Conservation (phyloP, 345 rosid species). For the Citropsis articulata region DNA sequence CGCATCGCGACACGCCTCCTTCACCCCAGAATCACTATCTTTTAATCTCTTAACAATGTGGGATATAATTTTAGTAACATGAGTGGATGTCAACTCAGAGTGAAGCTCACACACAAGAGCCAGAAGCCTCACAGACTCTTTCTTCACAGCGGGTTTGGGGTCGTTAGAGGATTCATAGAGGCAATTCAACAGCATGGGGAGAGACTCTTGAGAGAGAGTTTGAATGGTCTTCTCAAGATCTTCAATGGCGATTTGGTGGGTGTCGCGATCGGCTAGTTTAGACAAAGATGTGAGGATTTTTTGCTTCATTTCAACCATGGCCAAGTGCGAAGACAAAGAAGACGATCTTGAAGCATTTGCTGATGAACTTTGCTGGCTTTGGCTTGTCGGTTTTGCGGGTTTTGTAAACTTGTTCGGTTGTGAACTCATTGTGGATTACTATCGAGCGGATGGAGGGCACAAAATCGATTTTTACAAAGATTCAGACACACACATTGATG, state of each 20-base stretch:
- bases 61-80: slow-evolving; percentile 64
- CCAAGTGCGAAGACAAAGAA: slow-evolving; percentile 75
- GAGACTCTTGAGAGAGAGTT: slow-evolving; percentile 66
- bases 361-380: slow-evolving; percentile 26
- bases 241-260: slow-evolving; percentile 88
- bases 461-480: not conserved
- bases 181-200: slow-evolving; percentile 86
- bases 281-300: slow-evolving; percentile 79
- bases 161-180: slow-evolving; percentile 81
- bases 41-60: slow-evolving; percentile 75
- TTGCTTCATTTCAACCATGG: slow-evolving; percentile 96
- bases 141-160: slow-evolving; percentile 86
- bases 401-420: slow-evolving; percentile 39
- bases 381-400: slow-evolving; percentile 18
- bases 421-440: slow-evolving; percentile 41
- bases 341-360: slow-evolving; percentile 38
- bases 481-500: not conserved
- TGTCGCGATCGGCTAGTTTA: slow-evolving; percentile 92
- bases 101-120: slow-evolving; percentile 57
- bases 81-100: slow-evolving; percentile 61
- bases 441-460: not conserved
- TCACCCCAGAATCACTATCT: slow-evolving; percentile 89
- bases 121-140: slow-evolving; percentile 73
- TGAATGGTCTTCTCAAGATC: slow-evolving; percentile 78
- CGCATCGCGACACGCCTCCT: slow-evolving; percentile 90